Evolutionary conservation across 441 rosid genomes (phyloP).

Genomic region (Flueggea neowawraea): DNA sequence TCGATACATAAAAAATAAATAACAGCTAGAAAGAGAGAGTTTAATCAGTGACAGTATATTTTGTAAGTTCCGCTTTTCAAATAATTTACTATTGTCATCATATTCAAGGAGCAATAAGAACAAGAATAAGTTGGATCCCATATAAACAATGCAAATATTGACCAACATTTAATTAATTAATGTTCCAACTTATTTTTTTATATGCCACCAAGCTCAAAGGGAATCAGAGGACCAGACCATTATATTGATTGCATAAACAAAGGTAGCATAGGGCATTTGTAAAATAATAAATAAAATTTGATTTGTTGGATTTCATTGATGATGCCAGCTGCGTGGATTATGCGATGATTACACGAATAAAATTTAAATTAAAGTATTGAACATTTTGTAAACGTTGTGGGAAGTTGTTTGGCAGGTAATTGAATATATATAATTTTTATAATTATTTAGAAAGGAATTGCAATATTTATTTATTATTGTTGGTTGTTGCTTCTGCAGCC

Average conservation of each 20-base stretch:
- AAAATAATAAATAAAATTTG: background rate
- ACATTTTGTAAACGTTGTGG: background rate
- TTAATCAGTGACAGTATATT: background rate
- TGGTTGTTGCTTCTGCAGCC: no score
- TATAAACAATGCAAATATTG: conserved; percentile 7
- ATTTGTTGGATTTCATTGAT: background rate
- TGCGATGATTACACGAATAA: background rate
- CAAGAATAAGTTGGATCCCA: conserved; percentile 11
- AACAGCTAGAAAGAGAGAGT: no score
- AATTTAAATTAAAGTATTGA: background rate
- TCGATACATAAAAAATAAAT: no score
- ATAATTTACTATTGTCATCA: conserved; percentile 11
- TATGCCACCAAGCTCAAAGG: no score
- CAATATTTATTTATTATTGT: no score
- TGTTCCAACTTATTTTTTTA: no score
- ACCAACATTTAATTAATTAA: conserved; percentile 7
- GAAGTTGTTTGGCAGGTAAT: conserved; percentile 5
- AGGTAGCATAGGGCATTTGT: no score
- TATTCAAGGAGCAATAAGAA: conserved; percentile 15
- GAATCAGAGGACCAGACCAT: no score
- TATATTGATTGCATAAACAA: no score
- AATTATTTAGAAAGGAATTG: no score
- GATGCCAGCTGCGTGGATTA: background rate
- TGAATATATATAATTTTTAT: background rate
- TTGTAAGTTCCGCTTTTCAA: conserved; percentile 13